phyloP scores from a whole-genome alignment of 805 yeast species.

The Cyberlindnera samutprakarnensis region DNA sequence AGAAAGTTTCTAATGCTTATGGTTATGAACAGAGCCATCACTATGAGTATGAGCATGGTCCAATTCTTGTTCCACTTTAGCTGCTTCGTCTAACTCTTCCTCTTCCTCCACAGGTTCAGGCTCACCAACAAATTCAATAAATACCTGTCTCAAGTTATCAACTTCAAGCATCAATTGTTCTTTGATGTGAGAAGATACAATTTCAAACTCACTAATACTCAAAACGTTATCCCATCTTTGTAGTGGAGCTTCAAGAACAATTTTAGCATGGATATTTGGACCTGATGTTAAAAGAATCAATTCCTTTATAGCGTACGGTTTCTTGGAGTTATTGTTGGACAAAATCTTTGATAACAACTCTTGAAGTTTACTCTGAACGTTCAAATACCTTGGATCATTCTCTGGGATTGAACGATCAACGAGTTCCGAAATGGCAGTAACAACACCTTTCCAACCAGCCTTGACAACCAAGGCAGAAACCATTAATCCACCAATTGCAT shows the following conservation, averaged over 20 bases:
- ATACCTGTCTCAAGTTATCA: slow-evolving; percentile 35
- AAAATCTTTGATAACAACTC: slow-evolving; percentile 26
- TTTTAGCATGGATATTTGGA: slow-evolving; percentile 39
- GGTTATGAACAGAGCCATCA: slow-evolving; percentile 21
- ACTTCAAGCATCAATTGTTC: slow-evolving; percentile 29
- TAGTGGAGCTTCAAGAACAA: slow-evolving; percentile 30
- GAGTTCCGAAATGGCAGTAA: slow-evolving; percentile 64
- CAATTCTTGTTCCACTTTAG: slow-evolving; percentile 7
- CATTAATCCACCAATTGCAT: slow-evolving; percentile 84
- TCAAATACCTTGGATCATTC: slow-evolving; percentile 40
- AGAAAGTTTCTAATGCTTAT: slow-evolving; percentile 20
- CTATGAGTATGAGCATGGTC: slow-evolving; percentile 18
- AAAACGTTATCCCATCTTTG: slow-evolving; percentile 39
- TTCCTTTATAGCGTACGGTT: slow-evolving; percentile 30
- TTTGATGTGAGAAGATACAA: slow-evolving; percentile 31
- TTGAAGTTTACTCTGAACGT: slow-evolving; percentile 33
- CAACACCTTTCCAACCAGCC: slow-evolving; percentile 77
- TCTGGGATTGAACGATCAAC: slow-evolving; percentile 62
- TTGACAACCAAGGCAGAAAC: slow-evolving; percentile 77
- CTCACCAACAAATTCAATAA: slow-evolving; percentile 33
- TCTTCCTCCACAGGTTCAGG: slow-evolving; percentile 21
- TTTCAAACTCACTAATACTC: slow-evolving; percentile 33
- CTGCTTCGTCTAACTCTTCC: slow-evolving; percentile 8
- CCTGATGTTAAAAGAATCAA: slow-evolving; percentile 49
- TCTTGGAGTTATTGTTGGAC: slow-evolving; percentile 34